These are phyloP conservation scores for Puccinia sorghi DNA, from an alignment of 1,284 basidiomycete genomes.

Conservation along the genomic window DNA sequence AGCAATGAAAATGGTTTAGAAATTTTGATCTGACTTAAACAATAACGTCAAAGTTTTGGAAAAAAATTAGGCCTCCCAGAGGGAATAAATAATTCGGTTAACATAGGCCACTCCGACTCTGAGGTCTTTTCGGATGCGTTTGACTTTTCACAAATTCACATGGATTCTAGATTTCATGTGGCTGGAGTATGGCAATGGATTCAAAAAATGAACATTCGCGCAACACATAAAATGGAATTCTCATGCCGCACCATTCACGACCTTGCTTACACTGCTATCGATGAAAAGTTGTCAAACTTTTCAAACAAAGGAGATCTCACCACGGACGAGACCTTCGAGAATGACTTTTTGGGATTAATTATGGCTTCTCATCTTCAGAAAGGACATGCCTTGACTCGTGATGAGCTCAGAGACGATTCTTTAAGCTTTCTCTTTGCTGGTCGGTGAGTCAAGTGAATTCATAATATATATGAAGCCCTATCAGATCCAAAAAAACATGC, in stretches of 20 bases:
- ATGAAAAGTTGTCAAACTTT: constrained; percentile 12
- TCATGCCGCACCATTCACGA: constrained; percentile 19
- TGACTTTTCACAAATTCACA: constrained; percentile 18
- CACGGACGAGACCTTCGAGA: background rate
- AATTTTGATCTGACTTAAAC: background rate
- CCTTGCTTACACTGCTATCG: constrained; percentile 16
- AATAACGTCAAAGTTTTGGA: background rate
- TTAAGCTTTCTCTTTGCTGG: constrained; percentile 36
- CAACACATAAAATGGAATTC: background rate
- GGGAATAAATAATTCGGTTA: background rate
- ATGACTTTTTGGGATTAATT: constrained; percentile 14
- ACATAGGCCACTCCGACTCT: background rate
- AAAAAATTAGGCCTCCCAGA: background rate
- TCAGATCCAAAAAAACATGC: background rate
- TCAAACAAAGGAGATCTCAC: background rate
- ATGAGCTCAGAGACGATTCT: constrained; percentile 23
- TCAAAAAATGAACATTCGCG: constrained; percentile 20
- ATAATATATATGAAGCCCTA: background rate
- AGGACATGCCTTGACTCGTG: constrained; percentile 16
- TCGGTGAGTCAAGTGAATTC: constrained; percentile 20
- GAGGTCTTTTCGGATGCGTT: constrained; percentile 10
- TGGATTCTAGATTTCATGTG: constrained; percentile 7
- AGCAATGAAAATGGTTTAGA: background rate
- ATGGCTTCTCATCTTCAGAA: constrained; percentile 1
- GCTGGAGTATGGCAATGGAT: background rate